Evolutionary conservation across 768 basidiomycete species (phyloP).

Genomic region (Tulasnella calospora): DNA sequence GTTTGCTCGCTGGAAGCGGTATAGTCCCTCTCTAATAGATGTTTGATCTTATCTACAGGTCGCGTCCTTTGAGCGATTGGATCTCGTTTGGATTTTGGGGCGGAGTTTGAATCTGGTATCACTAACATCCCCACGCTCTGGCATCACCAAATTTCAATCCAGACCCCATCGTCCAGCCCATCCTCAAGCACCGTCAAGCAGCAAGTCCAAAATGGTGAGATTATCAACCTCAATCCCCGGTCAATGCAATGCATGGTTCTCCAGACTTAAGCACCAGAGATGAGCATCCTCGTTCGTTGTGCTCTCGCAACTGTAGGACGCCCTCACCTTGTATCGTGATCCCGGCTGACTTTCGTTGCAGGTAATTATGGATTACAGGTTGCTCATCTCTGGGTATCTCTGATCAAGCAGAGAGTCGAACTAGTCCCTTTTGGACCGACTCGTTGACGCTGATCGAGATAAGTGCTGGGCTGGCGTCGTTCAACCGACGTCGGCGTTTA

Average conservation of each 20-base stretch:
- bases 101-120: not conserved
- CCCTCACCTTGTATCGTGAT: not conserved
- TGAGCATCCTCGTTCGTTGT: not conserved
- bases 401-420: not conserved
- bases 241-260: not conserved
- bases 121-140: constrained; percentile 2
- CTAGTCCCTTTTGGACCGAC: not conserved
- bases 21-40: too few species aligned
- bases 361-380: not conserved
- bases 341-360: not conserved
- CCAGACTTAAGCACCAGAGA: not conserved
- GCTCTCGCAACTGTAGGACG: not conserved
- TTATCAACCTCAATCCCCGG: not conserved
- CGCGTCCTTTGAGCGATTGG: too few species aligned
- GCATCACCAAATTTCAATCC: constrained; percentile 13
- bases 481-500: constrained; percentile 12
- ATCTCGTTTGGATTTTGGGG: not conserved
- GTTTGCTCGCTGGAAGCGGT: too few species aligned
- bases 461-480: not conserved
- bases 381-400: not conserved
- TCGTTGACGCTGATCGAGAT: constrained; percentile 4
- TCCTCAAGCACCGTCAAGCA: not conserved
- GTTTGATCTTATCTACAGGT: too few species aligned
- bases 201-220: constrained; percentile 2
- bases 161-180: not conserved